Evolutionary conservation across 2,329 filamentous ascomycete species (phyloP).

Genomic region (Dactylellina cionopaga): DNA sequence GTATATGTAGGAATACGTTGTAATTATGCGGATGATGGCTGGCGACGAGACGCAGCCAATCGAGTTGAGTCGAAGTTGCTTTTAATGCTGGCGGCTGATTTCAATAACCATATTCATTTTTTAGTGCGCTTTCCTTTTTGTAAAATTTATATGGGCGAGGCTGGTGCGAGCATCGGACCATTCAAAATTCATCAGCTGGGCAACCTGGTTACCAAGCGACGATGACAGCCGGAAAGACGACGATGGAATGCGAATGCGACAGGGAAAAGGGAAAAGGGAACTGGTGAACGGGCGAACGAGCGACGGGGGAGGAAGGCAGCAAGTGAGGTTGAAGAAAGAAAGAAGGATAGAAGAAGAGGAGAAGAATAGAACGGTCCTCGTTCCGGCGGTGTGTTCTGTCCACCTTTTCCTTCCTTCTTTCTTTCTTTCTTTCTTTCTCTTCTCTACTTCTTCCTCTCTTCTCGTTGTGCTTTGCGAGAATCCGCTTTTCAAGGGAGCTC

Average conservation of each 20-base stretch:
- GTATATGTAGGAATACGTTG: no score
- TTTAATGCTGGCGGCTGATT: background rate
- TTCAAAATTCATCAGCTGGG: conserved; percentile 7
- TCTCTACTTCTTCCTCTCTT: background rate
- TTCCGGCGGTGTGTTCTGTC: background rate
- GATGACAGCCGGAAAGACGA: conserved; percentile 13
- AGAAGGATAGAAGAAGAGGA: no score
- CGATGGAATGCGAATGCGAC: conserved; percentile 34
- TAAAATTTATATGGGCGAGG: conserved; percentile 16
- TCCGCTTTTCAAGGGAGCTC: conserved; percentile 50
- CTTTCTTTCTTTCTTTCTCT: background rate
- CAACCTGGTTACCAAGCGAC: conserved; percentile 36
- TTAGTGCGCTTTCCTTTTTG: background rate
- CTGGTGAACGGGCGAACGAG: background rate
- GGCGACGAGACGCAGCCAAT: conserved; percentile 41
- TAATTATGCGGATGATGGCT: conserved; percentile 8
- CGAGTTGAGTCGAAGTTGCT: background rate
- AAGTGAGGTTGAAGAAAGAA: no score
- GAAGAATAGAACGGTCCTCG: no score
- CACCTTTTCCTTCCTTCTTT: background rate
- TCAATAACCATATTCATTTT: no score
- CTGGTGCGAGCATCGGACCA: conserved; percentile 17
- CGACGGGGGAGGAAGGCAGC: no score
- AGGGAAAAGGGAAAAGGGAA: conserved; percentile 35
- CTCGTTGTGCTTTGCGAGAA: no score